phyloP scores from a whole-genome alignment of 768 basidiomycete genomes.

The Xerocomellus dryophilus region DNA sequence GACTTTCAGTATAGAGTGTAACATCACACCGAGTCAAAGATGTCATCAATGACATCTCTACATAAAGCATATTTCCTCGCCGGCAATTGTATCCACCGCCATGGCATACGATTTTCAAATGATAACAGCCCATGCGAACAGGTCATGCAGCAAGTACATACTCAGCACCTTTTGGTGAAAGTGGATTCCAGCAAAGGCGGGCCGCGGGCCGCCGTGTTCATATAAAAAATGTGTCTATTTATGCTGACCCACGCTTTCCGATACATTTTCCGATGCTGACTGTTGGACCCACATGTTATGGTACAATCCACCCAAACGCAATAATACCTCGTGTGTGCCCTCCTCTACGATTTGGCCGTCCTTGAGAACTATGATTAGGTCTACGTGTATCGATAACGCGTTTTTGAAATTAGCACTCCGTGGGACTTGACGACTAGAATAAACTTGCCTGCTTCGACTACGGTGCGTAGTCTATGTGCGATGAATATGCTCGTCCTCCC shows the following conservation, averaged over 20 bases:
- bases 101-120: too few species aligned
- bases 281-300: slow-evolving; percentile 82
- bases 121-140: too few species aligned
- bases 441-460: slow-evolving; percentile 79
- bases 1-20: too few species aligned
- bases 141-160: too few species aligned
- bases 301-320: slow-evolving; percentile 69
- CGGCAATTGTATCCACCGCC: too few species aligned
- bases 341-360: slow-evolving; percentile 91
- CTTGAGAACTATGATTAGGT: slow-evolving; percentile 89
- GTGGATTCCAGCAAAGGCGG: too few species aligned
- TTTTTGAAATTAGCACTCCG: not conserved
- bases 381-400: slow-evolving; percentile 35
- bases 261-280: slow-evolving; percentile 38
- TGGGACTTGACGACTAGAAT: not conserved
- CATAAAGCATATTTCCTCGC: too few species aligned
- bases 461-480: slow-evolving; percentile 86
- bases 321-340: slow-evolving; percentile 87
- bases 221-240: not conserved
- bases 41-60: too few species aligned
- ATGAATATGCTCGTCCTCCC: slow-evolving; percentile 94
- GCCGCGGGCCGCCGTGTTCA: not conserved
- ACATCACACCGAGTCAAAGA: too few species aligned
- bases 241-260: slow-evolving; percentile 15
- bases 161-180: too few species aligned